phyloP scores from a whole-genome alignment of 768 basidiomycete species.

The Piloderma croceum region DNA sequence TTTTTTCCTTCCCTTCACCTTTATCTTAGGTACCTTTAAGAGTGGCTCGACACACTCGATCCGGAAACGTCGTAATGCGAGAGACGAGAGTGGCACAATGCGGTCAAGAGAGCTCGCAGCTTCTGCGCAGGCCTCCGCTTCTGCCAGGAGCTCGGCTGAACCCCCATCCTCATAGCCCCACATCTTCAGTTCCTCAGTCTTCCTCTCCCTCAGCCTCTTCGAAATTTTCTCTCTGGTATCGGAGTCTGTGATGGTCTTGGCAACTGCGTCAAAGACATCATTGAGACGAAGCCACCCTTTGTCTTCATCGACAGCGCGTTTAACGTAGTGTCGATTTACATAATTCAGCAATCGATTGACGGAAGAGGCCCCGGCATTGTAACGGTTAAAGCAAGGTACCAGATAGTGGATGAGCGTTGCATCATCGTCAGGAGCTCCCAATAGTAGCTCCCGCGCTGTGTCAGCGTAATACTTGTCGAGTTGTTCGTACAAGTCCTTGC shows the following conservation, averaged over 20 bases:
- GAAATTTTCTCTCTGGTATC: constrained; percentile 59
- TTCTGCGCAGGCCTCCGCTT: constrained; percentile 68
- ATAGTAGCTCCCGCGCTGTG: constrained; percentile 52
- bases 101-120: constrained; percentile 66
- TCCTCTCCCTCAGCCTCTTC: constrained; percentile 51
- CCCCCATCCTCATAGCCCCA: constrained; percentile 63
- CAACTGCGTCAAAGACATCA: constrained; percentile 59
- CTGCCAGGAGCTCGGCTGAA: constrained; percentile 39
- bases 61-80: constrained; percentile 68
- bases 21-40: constrained; percentile 60
- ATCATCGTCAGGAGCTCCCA: constrained; percentile 64
- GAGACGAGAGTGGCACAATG: constrained; percentile 54
- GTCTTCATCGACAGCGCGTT: constrained; percentile 73
- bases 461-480: constrained; percentile 68
- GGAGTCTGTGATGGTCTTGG: constrained; percentile 39
- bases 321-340: constrained; percentile 65
- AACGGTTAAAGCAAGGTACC: constrained; percentile 66
- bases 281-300: constrained; percentile 68
- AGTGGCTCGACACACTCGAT: constrained; percentile 68
- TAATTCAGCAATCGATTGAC: constrained; percentile 73
- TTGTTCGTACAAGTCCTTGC: constrained; percentile 66
- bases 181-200: constrained; percentile 57
- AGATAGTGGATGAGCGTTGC: constrained; percentile 62
- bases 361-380: constrained; percentile 58
- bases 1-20: constrained; percentile 43